phyloP scores from a whole-genome alignment of 2,329 filamentous ascomycete species.

The Cytospora piceae region DNA sequence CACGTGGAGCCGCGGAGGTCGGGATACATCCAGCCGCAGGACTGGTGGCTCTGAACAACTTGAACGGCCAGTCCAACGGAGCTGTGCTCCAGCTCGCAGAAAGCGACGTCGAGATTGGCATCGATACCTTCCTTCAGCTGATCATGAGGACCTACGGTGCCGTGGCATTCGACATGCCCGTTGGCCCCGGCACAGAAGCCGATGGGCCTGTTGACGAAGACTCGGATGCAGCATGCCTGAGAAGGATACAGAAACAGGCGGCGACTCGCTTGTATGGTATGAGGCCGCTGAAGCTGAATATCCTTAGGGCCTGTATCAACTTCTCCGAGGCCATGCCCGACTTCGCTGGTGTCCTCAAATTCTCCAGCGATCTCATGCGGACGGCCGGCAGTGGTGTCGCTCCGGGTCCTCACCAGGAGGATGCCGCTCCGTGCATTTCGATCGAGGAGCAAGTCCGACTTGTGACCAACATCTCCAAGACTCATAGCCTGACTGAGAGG shows the following conservation, averaged over 20 bases:
- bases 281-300: constrained; percentile 78
- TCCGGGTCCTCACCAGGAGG: constrained; percentile 68
- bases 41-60: constrained; percentile 70
- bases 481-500: constrained; percentile 74
- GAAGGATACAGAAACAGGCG: constrained; percentile 63
- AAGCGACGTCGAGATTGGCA: constrained; percentile 66
- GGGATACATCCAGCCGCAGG: constrained; percentile 94
- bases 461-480: constrained; percentile 84
- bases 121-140: constrained; percentile 65
- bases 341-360: constrained; percentile 85
- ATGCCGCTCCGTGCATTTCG: constrained; percentile 70
- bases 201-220: constrained; percentile 42
- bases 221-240: constrained; percentile 56
- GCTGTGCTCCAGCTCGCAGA: constrained; percentile 65
- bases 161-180: constrained; percentile 52
- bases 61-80: constrained; percentile 53
- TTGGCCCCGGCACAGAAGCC: constrained; percentile 35
- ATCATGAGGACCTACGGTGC: constrained; percentile 68
- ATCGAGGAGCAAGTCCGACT: constrained; percentile 85
- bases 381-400: constrained; percentile 81
- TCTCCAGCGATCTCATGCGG: constrained; percentile 81
- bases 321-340: constrained; percentile 93
- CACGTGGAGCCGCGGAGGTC: constrained; percentile 91
- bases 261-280: constrained; percentile 74
- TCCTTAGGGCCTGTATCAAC: constrained; percentile 87